These are phyloP conservation scores for Nicotiana obtusifolia DNA, from an alignment of 257 asterid species.

Conservation along the genomic window DNA sequence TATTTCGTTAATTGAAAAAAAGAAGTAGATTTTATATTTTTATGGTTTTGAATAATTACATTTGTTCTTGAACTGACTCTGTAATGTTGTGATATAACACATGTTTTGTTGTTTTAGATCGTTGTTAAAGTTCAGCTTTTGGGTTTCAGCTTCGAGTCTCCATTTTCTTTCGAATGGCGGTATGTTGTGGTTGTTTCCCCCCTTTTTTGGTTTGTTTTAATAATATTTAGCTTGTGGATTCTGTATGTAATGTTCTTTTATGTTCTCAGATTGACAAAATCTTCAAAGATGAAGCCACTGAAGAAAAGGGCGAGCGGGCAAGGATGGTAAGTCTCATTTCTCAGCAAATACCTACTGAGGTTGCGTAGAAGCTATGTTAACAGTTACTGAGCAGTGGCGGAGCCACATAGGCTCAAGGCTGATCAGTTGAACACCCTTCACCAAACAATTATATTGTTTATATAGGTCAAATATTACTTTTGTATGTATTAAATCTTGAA, in stretches of 20 bases:
- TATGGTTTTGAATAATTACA: background rate
- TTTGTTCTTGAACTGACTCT: background rate
- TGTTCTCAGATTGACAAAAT: constrained; percentile 45
- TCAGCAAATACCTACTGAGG: background rate
- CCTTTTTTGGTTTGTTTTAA: background rate
- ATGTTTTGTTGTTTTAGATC: background rate
- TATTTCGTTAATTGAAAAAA: background rate
- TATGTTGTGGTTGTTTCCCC: background rate
- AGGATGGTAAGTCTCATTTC: constrained; percentile 58
- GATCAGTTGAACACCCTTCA: too few species aligned
- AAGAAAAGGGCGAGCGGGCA: constrained; percentile 97
- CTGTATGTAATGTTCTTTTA: background rate
- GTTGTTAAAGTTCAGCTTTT: background rate
- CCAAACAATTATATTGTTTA: too few species aligned
- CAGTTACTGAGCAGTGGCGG: background rate
- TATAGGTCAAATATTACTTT: too few species aligned
- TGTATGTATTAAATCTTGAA: too few species aligned
- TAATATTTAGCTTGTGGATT: background rate
- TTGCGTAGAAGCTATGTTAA: background rate
- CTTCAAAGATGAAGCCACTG: constrained; percentile 86
- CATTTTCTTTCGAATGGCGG: constrained; percentile 1
- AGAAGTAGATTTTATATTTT: background rate
- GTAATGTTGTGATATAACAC: background rate
- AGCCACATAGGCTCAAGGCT: too few species aligned
- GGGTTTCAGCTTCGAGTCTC: background rate